Conservation (phyloP, 306 rosid species). For the Adenanthera pavonina region DNA sequence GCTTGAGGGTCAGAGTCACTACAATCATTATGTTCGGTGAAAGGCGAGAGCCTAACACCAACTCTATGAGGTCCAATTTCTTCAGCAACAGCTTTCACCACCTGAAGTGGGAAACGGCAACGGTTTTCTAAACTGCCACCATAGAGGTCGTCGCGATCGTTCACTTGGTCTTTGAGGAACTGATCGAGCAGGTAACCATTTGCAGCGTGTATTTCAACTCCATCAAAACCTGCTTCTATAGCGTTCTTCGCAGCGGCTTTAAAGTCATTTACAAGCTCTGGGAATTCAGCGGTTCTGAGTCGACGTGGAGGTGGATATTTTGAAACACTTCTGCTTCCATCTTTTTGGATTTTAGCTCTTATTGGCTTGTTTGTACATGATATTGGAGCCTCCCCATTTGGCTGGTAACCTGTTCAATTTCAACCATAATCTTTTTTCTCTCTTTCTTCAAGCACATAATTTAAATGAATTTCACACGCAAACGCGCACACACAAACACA, state of each 20-base stretch:
- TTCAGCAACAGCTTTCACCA: slow-evolving; percentile 50
- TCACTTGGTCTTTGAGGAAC: slow-evolving; percentile 52
- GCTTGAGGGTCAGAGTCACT: slow-evolving; percentile 74
- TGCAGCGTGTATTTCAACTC: slow-evolving; percentile 63
- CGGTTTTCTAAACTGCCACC: slow-evolving; percentile 63
- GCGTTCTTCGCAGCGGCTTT: slow-evolving; percentile 50
- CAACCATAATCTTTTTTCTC: background rate
- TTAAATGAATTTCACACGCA: too few species aligned
- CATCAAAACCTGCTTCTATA: slow-evolving; percentile 58
- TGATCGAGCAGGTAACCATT: slow-evolving; percentile 62
- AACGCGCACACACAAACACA: too few species aligned
- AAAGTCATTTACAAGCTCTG: slow-evolving; percentile 42
- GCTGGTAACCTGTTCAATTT: slow-evolving; percentile 41
- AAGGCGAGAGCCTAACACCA: slow-evolving; percentile 82
- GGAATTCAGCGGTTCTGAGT: slow-evolving; percentile 46
- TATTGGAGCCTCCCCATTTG: slow-evolving; percentile 48
- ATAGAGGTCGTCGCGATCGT: slow-evolving; percentile 51
- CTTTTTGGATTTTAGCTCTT: background rate
- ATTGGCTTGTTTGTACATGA: slow-evolving; percentile 45
- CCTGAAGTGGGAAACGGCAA: slow-evolving; percentile 64
- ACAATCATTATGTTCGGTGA: slow-evolving; percentile 52
- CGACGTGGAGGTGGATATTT: slow-evolving; percentile 45
- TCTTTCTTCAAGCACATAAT: background rate
- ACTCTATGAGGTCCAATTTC: slow-evolving; percentile 70
- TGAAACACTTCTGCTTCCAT: slow-evolving; percentile 32